Evolutionary conservation across 2,329 filamentous ascomycete genomes (phyloP).

Genomic region (Purpureocillium takamizusanense): DNA sequence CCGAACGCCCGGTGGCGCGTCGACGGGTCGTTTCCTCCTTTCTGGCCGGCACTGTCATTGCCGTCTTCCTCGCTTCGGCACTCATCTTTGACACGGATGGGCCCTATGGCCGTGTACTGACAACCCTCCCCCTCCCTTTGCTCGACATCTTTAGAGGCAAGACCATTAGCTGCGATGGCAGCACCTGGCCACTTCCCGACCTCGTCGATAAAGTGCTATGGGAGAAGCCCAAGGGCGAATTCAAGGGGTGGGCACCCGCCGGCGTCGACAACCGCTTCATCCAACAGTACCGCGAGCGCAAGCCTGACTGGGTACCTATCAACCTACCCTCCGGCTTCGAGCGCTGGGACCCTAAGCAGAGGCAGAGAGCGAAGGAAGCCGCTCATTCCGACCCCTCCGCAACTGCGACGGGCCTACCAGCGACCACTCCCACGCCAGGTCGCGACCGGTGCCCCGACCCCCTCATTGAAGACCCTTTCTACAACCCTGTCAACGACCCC

Average conservation of each 20-base stretch:
- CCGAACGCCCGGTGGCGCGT: conserved; percentile 7
- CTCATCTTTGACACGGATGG: conserved; percentile 17
- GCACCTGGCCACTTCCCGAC: conserved; percentile 20
- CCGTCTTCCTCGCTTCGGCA: conserved; percentile 12
- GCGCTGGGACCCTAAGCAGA: conserved; percentile 17
- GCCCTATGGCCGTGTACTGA: conserved; percentile 21
- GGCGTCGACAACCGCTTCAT: conserved; percentile 13
- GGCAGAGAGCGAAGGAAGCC: conserved; percentile 10
- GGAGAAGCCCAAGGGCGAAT: conserved; percentile 16
- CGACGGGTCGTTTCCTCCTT: conserved; percentile 7
- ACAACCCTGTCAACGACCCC: conserved; percentile 26
- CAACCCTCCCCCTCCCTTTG: conserved; percentile 20
- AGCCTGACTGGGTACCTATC: conserved; percentile 19
- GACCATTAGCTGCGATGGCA: conserved; percentile 16
- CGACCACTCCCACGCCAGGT: neutral
- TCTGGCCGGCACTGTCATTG: conserved; percentile 9
- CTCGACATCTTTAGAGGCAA: conserved; percentile 17
- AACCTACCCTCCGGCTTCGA: conserved; percentile 17
- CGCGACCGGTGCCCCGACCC: conserved; percentile 3
- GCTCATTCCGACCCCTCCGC: neutral
- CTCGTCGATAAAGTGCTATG: conserved; percentile 15
- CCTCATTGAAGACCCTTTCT: conserved; percentile 10
- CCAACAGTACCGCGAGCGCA: conserved; percentile 14
- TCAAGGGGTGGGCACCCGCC: conserved; percentile 22
- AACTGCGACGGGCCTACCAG: neutral